Conservation (phyloP, 2,329 filamentous ascomycete genomes). For the Trematosphaeria pertusa region DNA sequence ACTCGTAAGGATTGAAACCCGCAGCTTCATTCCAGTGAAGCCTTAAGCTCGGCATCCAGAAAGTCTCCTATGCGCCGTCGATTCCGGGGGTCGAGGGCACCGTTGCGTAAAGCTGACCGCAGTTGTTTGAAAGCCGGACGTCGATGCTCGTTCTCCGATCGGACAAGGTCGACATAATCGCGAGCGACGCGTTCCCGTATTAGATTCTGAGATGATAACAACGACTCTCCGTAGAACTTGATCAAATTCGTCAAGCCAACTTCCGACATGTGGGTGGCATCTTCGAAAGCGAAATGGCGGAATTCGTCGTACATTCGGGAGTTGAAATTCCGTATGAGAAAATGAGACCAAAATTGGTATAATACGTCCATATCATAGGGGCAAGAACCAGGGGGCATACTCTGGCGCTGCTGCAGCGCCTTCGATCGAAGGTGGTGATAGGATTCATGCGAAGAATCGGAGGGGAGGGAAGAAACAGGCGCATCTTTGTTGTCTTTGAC, state of each 20-base stretch:
- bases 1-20: neutral
- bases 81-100: slow-evolving; percentile 62
- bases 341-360: slow-evolving; percentile 78
- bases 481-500: slow-evolving; percentile 57
- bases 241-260: slow-evolving; percentile 69
- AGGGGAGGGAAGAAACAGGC: slow-evolving; percentile 52
- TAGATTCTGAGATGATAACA: slow-evolving; percentile 56
- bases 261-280: slow-evolving; percentile 60
- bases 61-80: slow-evolving; percentile 63
- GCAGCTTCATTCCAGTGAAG: slow-evolving; percentile 56
- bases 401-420: slow-evolving; percentile 58
- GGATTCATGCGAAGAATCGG: slow-evolving; percentile 56
- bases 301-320: slow-evolving; percentile 78
- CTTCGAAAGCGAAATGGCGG: slow-evolving; percentile 69
- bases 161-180: slow-evolving; percentile 64
- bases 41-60: slow-evolving; percentile 59
- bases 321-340: slow-evolving; percentile 77
- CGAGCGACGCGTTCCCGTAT: slow-evolving; percentile 61
- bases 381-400: slow-evolving; percentile 52
- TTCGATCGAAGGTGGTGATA: slow-evolving; percentile 58
- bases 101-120: slow-evolving; percentile 61
- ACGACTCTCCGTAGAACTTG: slow-evolving; percentile 68
- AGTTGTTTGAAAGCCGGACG: slow-evolving; percentile 60
- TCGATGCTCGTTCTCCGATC: slow-evolving; percentile 53
- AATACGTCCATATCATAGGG: slow-evolving; percentile 69